phyloP scores from a whole-genome alignment of 2,329 filamentous ascomycete genomes.

The Cladophialophora bantiana region DNA sequence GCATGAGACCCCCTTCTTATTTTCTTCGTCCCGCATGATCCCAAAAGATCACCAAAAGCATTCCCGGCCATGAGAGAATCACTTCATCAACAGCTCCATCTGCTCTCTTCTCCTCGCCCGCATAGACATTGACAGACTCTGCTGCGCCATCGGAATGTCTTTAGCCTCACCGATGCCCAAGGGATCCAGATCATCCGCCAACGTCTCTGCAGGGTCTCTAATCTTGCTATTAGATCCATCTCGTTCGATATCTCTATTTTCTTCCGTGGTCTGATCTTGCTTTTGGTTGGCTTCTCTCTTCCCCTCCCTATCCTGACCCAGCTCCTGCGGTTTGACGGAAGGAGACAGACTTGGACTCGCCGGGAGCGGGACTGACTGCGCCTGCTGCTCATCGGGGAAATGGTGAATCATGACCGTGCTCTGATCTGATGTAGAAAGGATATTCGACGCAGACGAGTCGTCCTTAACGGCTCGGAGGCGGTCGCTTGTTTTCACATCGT shows the following conservation, averaged over 20 bases:
- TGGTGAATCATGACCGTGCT: constrained; percentile 23
- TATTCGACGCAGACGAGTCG: constrained; percentile 16
- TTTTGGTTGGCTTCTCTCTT: background rate
- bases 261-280: background rate
- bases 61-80: background rate
- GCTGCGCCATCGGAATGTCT: constrained; percentile 32
- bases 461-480: constrained; percentile 23
- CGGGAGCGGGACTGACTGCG: background rate
- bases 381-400: background rate
- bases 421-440: constrained; percentile 25
- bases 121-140: constrained; percentile 28
- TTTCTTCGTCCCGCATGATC: background rate
- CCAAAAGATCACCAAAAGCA: background rate
- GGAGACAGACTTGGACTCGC: constrained; percentile 5
- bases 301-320: background rate
- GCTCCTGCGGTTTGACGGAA: background rate
- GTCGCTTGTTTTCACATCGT: constrained; percentile 17
- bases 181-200: constrained; percentile 39
- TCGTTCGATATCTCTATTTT: background rate
- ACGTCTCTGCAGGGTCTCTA: constrained; percentile 1
- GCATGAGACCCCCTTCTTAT: background rate
- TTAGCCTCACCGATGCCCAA: constrained; percentile 40
- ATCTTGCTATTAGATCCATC: background rate
- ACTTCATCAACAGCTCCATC: constrained; percentile 39
- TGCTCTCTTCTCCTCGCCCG: constrained; percentile 38